Evolutionary conservation across 305 asterid genomes (phyloP), one percentile per base, ranked within the genome.

Genomic region (Coffea humblotiana): DNA sequence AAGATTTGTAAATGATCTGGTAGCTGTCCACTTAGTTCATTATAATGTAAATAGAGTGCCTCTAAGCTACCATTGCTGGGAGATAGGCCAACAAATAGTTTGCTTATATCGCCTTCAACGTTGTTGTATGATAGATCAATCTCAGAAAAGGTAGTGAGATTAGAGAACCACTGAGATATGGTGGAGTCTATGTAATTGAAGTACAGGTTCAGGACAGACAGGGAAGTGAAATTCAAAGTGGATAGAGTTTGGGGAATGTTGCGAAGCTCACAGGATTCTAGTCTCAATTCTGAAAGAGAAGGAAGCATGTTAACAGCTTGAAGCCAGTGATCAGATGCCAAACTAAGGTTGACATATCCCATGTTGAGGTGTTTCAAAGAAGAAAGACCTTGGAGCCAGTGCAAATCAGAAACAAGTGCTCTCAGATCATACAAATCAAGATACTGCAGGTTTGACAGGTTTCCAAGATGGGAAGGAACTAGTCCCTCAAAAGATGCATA

Each of bases 271-370:
- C 58, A 52, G 66, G 29, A 73, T 10, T 29, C 65, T 37, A 73
- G n/a, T 37, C 60, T 37, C 49, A 27, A 40, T 52, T 73, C 49
- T 52, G 77, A 73, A 29, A 54, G 47, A 52, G 64, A 73, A 3
- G 49, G 32, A 47, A 70, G 54, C 25, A 43, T 27, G 68, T 69
- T 40, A 19, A 68, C 27, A 68, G 72, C 51, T 68, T 68, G 51
- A 37, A 19, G 74, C 74, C 32, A 70, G 74, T 70, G 54, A 19
- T 43, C 16, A 40, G 74, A 45, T 70, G 74, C 74, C 29, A 70
- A 40, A 43, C 32, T 21, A 10, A 21, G 32, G 13, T 70, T 19
- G 18, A 21, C 18, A 47, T 19, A 70, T 43, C 74, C 32, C 32
- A 8, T 8, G 51, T 70, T 70, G 27, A 40, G 74, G 32, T 70